Base-by-base conservation (phyloP, 2,329 filamentous ascomycete genomes). In the Phyllosticta citribraziliensis region DNA sequence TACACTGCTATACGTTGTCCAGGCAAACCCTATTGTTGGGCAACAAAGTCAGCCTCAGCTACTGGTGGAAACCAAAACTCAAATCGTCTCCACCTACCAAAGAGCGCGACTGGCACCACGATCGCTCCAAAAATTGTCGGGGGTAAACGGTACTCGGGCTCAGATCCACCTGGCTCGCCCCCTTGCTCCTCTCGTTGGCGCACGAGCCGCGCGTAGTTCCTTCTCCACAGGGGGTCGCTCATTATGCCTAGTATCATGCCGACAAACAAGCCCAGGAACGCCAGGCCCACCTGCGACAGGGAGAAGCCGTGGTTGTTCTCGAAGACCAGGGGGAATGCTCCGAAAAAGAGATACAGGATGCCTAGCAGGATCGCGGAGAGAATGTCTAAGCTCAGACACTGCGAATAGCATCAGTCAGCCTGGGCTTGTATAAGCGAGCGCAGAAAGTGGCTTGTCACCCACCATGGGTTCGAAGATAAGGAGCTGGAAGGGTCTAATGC, bases 331-430 rank as follows among this genome's bases (percentile, higher is more conserved):
- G 88, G 83, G 68, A 96, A 96, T 0, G 91, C 91, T 20, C 91
- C 91, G 71, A 96, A 95, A 78, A 95, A 96, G 50, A 96, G 83
- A 70, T 96, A 96, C 2, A 96, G 76, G 53, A 96, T 88, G 5
- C 91, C 92, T 8, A 96, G 79, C n/a, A 96, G 78, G 59, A 97
- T 84, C 50, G 91, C 90, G 0, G 89, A 89, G 67, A 92, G 88
- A 22, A 94, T 75, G 73, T 91, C 94, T 25, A 97, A 84, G 66
- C 85, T 85, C 62, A 94, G 78, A 63, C 87, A 89, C 72, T 75
- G 62, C 19, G 53, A 55, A 63, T 20, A 14, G 22, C 25, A 50
- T 50, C 52, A 35, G 33, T 57, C 40, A 57, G 55, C 55, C 30
- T 50, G 20, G 19, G 11, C 35, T 12, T 59, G n/a, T 58, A 17